Percentiles rank a stretch among this genome's conserved stretches.
phyloP scores from a whole-genome alignment of 192 early-diverging fungal species.

The Umbelopsis ramanniana region DNA sequence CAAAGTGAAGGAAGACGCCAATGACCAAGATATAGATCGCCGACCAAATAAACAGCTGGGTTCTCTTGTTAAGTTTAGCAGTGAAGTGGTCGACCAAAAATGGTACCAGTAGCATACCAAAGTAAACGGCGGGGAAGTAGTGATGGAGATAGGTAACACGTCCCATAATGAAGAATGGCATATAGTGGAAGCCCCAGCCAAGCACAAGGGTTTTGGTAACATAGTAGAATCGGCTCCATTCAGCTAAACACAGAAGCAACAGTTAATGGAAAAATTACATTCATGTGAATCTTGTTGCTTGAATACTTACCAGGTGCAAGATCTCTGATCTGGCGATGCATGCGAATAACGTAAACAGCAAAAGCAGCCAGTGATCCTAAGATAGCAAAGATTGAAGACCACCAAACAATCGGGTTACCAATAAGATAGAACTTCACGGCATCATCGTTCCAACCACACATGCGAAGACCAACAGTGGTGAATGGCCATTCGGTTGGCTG shows the following conservation, averaged over 20 bases:
- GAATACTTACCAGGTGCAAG: conserved; percentile 44
- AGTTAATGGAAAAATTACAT: neutral
- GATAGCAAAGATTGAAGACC: conserved; percentile 65
- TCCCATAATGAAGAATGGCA: conserved; percentile 96
- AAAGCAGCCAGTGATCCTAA: conserved; percentile 50
- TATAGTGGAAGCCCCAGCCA: conserved; percentile 95
- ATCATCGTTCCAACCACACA: conserved; percentile 91
- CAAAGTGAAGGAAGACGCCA: conserved; percentile 74
- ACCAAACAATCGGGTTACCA: conserved; percentile 96
- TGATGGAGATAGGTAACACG: conserved; percentile 96
- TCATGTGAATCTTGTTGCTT: conserved; percentile 25
- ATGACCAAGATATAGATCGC: conserved; percentile 46
- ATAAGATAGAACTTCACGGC: conserved; percentile 89
- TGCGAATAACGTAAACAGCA: conserved; percentile 61
- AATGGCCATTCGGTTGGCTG: conserved; percentile 90
- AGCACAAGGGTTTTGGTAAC: conserved; percentile 72
- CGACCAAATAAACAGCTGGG: conserved; percentile 42
- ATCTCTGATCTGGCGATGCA: conserved; percentile 66
- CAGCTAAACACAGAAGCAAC: conserved; percentile 13
- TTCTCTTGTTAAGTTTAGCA: conserved; percentile 21
- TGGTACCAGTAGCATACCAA: conserved; percentile 81
- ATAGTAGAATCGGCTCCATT: conserved; percentile 77
- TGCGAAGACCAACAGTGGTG: conserved; percentile 82
- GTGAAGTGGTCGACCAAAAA: conserved; percentile 78
- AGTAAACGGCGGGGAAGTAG: conserved; percentile 96